Evolutionary conservation across 1,284 basidiomycete genomes (phyloP), one percentile per base, ranked within the genome.

Genomic region (Pterula multifida): DNA sequence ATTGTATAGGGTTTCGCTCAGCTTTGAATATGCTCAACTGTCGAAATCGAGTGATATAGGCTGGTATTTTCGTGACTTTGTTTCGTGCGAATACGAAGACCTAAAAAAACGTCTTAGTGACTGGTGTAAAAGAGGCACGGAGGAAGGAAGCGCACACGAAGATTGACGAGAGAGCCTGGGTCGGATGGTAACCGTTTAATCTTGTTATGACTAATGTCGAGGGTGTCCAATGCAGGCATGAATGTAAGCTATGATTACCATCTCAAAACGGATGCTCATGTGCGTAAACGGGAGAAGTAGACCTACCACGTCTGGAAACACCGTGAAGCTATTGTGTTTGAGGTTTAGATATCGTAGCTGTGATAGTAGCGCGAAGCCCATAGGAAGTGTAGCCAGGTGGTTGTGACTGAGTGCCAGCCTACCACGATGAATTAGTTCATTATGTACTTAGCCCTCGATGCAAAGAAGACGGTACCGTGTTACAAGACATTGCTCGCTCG

Each of bases 151-250:
- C 75, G 45, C 62, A 89, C 91, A 54, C 81, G 80, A 54, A 98
- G 81, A 50, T 85, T 78, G 48, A 78, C 68, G 15, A 98, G 74
- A 3, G 81, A 78, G 15, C 93, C 93, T 2, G 94, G 89, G 52
- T 81, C 72, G 1, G 78, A 68, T 6, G 95, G 95, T 32, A 98
- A 68, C 47, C 75, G 69, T 59, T 79, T 81, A 60, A 98, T 81
- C 68, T 86, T 91, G 70, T 98, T 98, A 56, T 90, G 83, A 56
- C 90, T 93, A 47, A 98, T 77, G 65, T 98, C 95, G 54, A 98
- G 71, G 52, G 95, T 96, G 67, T 98, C 94, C 54, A 98, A 74
- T 2, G 85, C 83, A 3, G 87, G 81, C 70, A 98, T 84, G 21
- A 81, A 69, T 49, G 87, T 89, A 49, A 97, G 73, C 92, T 96